Evolutionary conservation across 169 alveolate genomes (phyloP), one percentile per base, ranked within the genome.

Genomic region (Sarcocystis neurona): DNA sequence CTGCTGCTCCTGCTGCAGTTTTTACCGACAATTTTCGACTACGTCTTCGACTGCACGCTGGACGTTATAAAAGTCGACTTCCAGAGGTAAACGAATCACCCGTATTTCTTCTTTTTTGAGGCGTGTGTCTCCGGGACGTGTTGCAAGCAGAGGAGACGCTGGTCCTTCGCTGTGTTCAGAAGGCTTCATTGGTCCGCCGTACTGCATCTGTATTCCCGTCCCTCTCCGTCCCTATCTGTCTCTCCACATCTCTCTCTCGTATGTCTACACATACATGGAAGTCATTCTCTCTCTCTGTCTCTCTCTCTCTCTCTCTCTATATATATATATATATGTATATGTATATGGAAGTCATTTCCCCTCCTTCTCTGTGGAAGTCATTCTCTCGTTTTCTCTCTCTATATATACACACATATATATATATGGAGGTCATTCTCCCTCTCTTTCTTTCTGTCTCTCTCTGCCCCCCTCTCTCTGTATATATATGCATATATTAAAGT

Each of bases 41-140:
- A 48, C 58, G 74, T 90, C 34, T 90, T 90, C 41, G 93, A 90
- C 79, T 70, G 58, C 56, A 90, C 93, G 32, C 89, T 90, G 41
- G 88, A 84, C 37, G 84, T 90, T 90, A 90, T 90, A 23, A 82
- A 84, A 50, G 30, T 74, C 34, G 93, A 90, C 41, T 90, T 90
- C 79, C 93, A 85, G 80, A 89, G 92, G 92, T 88, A 37, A n/a
- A 48, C 34, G 8, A n/a, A 41, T 20, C 34, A 43, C 8, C 34
- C 6, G 27, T 74, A 23, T 74, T 30, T 3, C 27, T 74, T 23
- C 27, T 74, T 5, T 8, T 3, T 6, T 27, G 5, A 2, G 34
- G n/a, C 5, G 70, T 34, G 70, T 15, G 39, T 58, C 70, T 3
- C 27, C n/a, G 8, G 5, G 60, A 50, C 8, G 27, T 18, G n/a